These are phyloP conservation scores for Pleurotus djamor DNA, from an alignment of 768 basidiomycete species.

Conservation along the genomic window DNA sequence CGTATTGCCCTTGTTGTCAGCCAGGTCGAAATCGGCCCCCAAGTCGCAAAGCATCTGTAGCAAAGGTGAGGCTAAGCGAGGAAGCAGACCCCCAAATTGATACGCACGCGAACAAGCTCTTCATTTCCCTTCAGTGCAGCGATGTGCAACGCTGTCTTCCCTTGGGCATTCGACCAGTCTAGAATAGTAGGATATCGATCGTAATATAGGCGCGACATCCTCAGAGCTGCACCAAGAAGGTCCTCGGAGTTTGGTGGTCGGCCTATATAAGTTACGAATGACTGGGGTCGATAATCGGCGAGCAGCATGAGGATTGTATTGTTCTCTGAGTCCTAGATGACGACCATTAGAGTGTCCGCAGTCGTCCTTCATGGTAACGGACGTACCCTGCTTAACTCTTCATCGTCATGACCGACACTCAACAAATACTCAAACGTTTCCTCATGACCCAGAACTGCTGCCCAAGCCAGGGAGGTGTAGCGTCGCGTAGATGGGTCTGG, in stretches of 20 bases:
- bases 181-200: slow-evolving; percentile 85
- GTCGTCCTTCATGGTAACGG: slow-evolving; percentile 1
- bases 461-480: slow-evolving; percentile 90
- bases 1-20: slow-evolving; percentile 91
- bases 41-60: slow-evolving; percentile 86
- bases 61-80: slow-evolving; percentile 8
- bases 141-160: slow-evolving; percentile 88
- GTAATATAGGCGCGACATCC: slow-evolving; percentile 86
- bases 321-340: slow-evolving; percentile 78
- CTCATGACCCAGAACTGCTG: slow-evolving; percentile 83
- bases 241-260: slow-evolving; percentile 48
- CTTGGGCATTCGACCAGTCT: slow-evolving; percentile 90
- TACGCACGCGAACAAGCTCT: slow-evolving; percentile 77
- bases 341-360: slow-evolving; percentile 1
- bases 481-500: slow-evolving; percentile 74
- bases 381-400: slow-evolving; percentile 85
- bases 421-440: slow-evolving; percentile 94
- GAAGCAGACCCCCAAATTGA: slow-evolving; percentile 9
- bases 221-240: slow-evolving; percentile 67
- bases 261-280: slow-evolving; percentile 35
- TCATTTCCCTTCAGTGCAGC: slow-evolving; percentile 89
- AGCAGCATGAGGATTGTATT: slow-evolving; percentile 93
- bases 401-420: slow-evolving; percentile 86
- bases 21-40: slow-evolving; percentile 85
- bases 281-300: slow-evolving; percentile 71